Evolutionary conservation across 208 protist genomes (phyloP).

Genomic region (Crithidia mellificae): DNA sequence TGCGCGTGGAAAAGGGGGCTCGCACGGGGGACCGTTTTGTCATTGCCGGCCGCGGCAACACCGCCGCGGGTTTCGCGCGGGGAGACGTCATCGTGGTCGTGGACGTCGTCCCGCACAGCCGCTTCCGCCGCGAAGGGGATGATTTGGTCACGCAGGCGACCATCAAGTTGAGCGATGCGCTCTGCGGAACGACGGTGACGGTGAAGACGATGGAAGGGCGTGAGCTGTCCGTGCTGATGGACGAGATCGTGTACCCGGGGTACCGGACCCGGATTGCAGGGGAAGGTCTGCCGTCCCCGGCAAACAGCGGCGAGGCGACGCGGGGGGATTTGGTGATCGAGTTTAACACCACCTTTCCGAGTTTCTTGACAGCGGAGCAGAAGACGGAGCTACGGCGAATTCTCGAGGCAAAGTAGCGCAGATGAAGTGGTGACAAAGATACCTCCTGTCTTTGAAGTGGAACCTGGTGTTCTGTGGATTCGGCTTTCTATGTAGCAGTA

Average conservation of each 20-base stretch:
- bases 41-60: slow-evolving; percentile 66
- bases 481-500: no score
- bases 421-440: no score
- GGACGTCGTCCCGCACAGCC: slow-evolving; percentile 65
- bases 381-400: slow-evolving; percentile 84
- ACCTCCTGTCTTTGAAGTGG: no score
- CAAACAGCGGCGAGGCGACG: slow-evolving; percentile 32
- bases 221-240: slow-evolving; percentile 76
- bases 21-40: slow-evolving; percentile 69
- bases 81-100: slow-evolving; percentile 79
- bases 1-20: slow-evolving; percentile 71
- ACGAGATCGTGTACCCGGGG: slow-evolving; percentile 85
- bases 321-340: slow-evolving; percentile 83
- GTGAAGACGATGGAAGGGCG: slow-evolving; percentile 81
- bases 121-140: slow-evolving; percentile 83
- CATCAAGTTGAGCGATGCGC: slow-evolving; percentile 78
- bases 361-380: slow-evolving; percentile 85
- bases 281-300: slow-evolving; percentile 53
- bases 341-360: slow-evolving; percentile 78
- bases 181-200: slow-evolving; percentile 84
- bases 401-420: slow-evolving; percentile 67
- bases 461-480: no score
- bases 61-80: slow-evolving; percentile 49
- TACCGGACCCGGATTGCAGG: slow-evolving; percentile 77
- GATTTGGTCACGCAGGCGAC: slow-evolving; percentile 68